Conservation (phyloP, 129 eudicot genomes). For the Centaurea solstitialis region DNA sequence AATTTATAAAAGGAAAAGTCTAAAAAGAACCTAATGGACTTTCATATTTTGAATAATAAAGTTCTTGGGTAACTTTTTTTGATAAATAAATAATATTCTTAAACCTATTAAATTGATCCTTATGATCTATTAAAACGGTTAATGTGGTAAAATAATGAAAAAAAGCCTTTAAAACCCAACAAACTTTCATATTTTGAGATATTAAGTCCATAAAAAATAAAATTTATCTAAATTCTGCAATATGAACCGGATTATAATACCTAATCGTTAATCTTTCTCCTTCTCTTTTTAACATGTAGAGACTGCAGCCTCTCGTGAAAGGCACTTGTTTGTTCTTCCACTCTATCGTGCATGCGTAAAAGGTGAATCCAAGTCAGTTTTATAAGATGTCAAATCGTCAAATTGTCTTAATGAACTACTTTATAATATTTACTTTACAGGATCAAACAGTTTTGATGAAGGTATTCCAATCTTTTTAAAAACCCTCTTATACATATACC, state of each 20-base stretch:
- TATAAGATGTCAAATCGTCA: background rate
- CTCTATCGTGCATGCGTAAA: constrained; percentile 34
- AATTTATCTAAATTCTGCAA: background rate
- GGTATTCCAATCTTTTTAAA: too few relatives aligned
- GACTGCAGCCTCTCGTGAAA: constrained; percentile 84
- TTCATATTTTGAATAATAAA: background rate
- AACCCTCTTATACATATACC: too few relatives aligned
- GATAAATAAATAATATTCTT: background rate
- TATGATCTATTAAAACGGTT: too few relatives aligned
- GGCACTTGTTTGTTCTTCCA: constrained; percentile 89
- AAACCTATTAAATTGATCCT: background rate
- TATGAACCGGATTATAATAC: constrained; percentile 22
- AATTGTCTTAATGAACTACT: background rate
- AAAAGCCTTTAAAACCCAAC: background rate
- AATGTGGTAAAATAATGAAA: background rate
- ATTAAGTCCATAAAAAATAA: background rate
- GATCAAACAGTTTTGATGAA: background rate
- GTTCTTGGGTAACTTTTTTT: too few relatives aligned
- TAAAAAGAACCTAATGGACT: background rate
- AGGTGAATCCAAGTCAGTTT: background rate
- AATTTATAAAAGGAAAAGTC: background rate
- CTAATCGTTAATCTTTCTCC: constrained; percentile 57
- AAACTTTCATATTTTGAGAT: background rate
- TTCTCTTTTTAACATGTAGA: constrained; percentile 49
- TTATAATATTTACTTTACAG: too few relatives aligned